phyloP scores from a whole-genome alignment of 2,329 filamentous ascomycete genomes.

The Phyllosticta citrichinensis region DNA sequence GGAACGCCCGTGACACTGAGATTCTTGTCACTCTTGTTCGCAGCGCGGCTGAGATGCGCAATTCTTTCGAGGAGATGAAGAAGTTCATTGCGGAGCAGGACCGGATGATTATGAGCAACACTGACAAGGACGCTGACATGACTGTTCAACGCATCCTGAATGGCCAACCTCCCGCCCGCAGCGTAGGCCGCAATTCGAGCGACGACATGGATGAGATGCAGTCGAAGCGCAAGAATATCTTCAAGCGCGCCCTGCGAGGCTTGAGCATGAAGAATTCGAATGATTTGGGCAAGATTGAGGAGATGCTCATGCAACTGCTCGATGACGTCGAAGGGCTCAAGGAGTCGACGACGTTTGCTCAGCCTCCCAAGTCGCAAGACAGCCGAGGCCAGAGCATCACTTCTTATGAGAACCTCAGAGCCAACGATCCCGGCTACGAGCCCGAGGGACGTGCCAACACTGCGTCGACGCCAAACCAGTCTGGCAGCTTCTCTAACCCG shows the following conservation, averaged over 20 bases:
- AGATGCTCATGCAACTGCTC: slow-evolving; percentile 71
- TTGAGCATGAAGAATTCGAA: slow-evolving; percentile 79
- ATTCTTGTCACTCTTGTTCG: slow-evolving; percentile 90
- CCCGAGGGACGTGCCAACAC: slow-evolving; percentile 71
- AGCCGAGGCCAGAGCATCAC: slow-evolving; percentile 42
- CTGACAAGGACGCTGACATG: slow-evolving; percentile 80
- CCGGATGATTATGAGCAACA: slow-evolving; percentile 74
- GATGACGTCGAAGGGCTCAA: slow-evolving; percentile 71
- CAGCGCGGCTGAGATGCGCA: slow-evolving; percentile 92
- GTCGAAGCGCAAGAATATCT: slow-evolving; percentile 84
- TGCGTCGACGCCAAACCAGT: slow-evolving; percentile 63
- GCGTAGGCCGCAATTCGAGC: slow-evolving; percentile 30
- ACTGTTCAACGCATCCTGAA: slow-evolving; percentile 73
- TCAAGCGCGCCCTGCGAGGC: slow-evolving; percentile 85
- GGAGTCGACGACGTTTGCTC: slow-evolving; percentile 25
- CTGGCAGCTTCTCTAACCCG: slow-evolving; percentile 61
- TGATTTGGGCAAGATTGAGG: slow-evolving; percentile 69
- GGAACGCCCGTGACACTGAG: slow-evolving; percentile 91
- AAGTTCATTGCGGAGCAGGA: slow-evolving; percentile 84
- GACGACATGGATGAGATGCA: slow-evolving; percentile 49
- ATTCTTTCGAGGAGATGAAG: slow-evolving; percentile 92
- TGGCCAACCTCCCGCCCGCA: slow-evolving; percentile 52
- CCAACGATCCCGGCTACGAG: slow-evolving; percentile 67
- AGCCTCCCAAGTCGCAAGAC: slow-evolving; percentile 14
- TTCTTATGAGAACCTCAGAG: slow-evolving; percentile 63